Evolutionary conservation across 148 eudicot species (phyloP).

Genomic region (Rheum nobile): DNA sequence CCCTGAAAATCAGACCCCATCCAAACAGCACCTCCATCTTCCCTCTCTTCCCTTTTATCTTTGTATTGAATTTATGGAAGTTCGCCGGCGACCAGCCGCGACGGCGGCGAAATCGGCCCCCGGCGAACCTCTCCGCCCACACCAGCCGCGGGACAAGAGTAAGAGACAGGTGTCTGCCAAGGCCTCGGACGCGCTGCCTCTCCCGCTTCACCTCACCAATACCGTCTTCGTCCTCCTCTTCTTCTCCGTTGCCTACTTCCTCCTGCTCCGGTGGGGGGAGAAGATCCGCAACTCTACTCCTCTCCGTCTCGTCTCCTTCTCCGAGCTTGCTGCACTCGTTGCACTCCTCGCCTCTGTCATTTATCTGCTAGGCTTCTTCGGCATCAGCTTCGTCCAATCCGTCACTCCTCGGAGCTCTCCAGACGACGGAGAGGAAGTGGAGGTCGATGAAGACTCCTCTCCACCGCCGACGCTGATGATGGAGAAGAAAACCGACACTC

Average conservation of each 20-base stretch:
- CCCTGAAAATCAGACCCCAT: not conserved
- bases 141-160: not conserved
- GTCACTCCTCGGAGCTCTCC: constrained; percentile 8
- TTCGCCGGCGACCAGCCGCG: constrained; percentile 9
- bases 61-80: not conserved
- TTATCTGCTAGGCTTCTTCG: constrained; percentile 70
- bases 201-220: constrained; percentile 65
- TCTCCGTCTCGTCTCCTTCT: constrained; percentile 50
- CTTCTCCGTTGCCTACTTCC: constrained; percentile 63
- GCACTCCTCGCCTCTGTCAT: constrained; percentile 56
- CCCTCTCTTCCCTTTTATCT: not conserved
- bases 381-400: constrained; percentile 57
- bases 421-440: not conserved
- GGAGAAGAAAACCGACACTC: not conserved
- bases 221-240: constrained; percentile 62
- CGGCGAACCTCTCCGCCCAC: constrained; percentile 8
- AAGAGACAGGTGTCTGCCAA: not conserved
- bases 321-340: constrained; percentile 56
- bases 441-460: not conserved
- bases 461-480: not conserved
- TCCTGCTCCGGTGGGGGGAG: constrained; percentile 69
- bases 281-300: constrained; percentile 72
- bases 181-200: constrained; percentile 62
- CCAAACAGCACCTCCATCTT: constrained; percentile 1
- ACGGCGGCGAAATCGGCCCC: constrained; percentile 4